Conservation (phyloP, 1,139 yeast species). For the Casaregolazyma lundiana region DNA sequence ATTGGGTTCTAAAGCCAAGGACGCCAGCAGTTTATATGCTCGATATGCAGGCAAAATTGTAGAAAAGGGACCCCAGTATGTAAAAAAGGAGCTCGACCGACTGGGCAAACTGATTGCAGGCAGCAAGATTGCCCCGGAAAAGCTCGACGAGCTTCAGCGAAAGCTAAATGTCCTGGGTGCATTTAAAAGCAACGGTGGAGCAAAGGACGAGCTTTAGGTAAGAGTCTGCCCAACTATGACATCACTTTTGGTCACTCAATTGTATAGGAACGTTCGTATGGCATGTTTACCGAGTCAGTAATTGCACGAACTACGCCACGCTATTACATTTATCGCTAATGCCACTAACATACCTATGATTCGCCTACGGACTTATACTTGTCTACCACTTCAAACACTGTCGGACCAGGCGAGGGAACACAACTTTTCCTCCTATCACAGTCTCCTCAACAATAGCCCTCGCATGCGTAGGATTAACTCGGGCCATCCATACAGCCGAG, state of each 20-base stretch:
- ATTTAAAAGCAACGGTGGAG: slow-evolving; percentile 15
- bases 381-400: slow-evolving; percentile 53
- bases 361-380: not conserved
- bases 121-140: slow-evolving; percentile 33
- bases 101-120: slow-evolving; percentile 43
- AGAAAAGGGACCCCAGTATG: slow-evolving; percentile 45
- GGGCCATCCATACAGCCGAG: slow-evolving; percentile 83
- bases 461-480: slow-evolving; percentile 72
- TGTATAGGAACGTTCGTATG: not conserved
- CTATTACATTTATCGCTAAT: not conserved
- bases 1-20: slow-evolving; percentile 21
- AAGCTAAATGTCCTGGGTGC: slow-evolving; percentile 32
- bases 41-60: slow-evolving; percentile 48
- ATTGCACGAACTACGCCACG: not conserved
- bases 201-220: slow-evolving; percentile 12
- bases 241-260: not conserved
- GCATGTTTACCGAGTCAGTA: not conserved
- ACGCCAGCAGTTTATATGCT: slow-evolving; percentile 27
- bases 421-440: slow-evolving; percentile 55
- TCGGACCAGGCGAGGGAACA: slow-evolving; percentile 69
- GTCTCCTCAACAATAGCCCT: slow-evolving; percentile 72
- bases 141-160: slow-evolving; percentile 31
- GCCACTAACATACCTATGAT: not conserved
- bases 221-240: not conserved
- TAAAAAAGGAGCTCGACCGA: slow-evolving; percentile 50